These are phyloP conservation scores for Eucalyptus leucophloia DNA, from an alignment of 345 rosid genomes.

Conservation along the genomic window DNA sequence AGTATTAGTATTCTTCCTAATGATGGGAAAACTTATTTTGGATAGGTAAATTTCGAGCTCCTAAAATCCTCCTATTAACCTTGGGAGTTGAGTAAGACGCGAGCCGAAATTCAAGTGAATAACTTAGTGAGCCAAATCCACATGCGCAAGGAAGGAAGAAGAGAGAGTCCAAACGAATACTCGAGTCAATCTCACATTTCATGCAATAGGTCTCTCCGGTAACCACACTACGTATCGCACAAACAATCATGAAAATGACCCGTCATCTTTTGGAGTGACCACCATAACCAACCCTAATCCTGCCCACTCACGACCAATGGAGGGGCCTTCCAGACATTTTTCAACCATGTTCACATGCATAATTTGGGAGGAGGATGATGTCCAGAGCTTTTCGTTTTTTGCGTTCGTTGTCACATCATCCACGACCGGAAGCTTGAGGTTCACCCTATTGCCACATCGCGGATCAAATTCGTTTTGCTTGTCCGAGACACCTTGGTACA, in stretches of 20 bases:
- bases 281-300: background rate
- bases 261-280: background rate
- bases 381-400: background rate
- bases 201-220: background rate
- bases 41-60: background rate
- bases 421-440: background rate
- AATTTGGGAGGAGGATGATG: background rate
- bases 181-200: background rate
- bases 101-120: background rate
- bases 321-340: background rate
- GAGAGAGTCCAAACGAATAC: background rate
- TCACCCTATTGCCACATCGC: background rate
- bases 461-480: background rate
- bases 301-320: background rate
- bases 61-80: background rate
- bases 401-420: background rate
- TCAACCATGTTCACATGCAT: background rate
- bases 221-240: background rate
- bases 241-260: background rate
- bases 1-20: background rate
- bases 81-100: background rate
- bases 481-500: background rate
- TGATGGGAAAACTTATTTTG: background rate
- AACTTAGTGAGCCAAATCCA: background rate
- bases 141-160: background rate